Conservation (phyloP, 176 grass and related monocot species). For the Typha latifolia region DNA sequence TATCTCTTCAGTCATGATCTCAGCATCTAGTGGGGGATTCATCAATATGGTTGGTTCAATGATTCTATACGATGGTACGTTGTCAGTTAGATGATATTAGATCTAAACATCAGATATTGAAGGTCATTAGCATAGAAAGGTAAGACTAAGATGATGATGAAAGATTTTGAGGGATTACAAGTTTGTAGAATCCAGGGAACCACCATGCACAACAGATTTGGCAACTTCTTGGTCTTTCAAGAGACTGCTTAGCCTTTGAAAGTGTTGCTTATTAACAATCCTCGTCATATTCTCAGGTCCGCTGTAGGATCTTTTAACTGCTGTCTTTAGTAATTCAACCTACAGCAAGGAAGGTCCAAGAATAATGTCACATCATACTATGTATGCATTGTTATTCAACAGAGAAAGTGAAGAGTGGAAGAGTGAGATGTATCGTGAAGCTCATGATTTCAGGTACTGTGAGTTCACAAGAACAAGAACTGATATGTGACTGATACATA, state of each 20-base stretch:
- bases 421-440: too few species aligned
- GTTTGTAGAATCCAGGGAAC: slow-evolving; percentile 43
- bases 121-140: not conserved
- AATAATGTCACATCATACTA: too few species aligned
- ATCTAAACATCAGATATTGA: not conserved
- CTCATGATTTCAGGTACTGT: not conserved
- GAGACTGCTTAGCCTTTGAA: slow-evolving; percentile 44
- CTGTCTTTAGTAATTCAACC: slow-evolving; percentile 62
- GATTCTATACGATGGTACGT: slow-evolving; percentile 24
- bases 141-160: not conserved
- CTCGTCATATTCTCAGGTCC: slow-evolving; percentile 27
- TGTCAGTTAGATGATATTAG: not conserved
- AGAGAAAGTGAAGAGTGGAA: too few species aligned
- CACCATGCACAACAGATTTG: slow-evolving; percentile 54
- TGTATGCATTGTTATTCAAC: too few species aligned
- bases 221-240: slow-evolving; percentile 47
- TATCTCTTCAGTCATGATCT: slow-evolving; percentile 91
- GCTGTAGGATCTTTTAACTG: slow-evolving; percentile 40
- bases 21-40: slow-evolving; percentile 76
- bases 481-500: slow-evolving; percentile 4
- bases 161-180: slow-evolving; percentile 27
- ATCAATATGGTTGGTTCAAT: slow-evolving; percentile 88
- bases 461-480: not conserved
- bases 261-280: slow-evolving; percentile 65
- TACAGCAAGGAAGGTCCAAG: slow-evolving; percentile 12